Conservation (phyloP, 2,329 filamentous ascomycete genomes). For the Hymenoscyphus repandus region DNA sequence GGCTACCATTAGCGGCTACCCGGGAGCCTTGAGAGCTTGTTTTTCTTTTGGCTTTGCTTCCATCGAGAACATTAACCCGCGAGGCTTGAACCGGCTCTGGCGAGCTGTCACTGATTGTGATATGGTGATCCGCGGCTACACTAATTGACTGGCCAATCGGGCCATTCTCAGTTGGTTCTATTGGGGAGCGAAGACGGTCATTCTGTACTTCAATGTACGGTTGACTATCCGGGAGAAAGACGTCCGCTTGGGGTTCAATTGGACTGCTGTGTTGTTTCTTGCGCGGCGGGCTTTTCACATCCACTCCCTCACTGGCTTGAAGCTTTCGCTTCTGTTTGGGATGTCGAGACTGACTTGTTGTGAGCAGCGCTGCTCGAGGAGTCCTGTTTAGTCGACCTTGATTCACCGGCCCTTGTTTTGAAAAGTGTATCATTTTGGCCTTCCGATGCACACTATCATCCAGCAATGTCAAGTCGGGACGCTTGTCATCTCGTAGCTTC, state of each 20-base stretch:
- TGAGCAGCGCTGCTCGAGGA: not conserved
- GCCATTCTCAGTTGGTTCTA: not conserved
- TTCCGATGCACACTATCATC: slow-evolving; percentile 15
- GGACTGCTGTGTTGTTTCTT: slow-evolving; percentile 9
- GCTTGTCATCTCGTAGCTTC: not conserved
- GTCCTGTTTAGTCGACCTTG: slow-evolving; percentile 8
- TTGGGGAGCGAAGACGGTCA: no score
- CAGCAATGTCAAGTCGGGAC: not conserved
- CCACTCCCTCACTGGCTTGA: not conserved
- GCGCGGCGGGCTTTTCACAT: slow-evolving; percentile 1
- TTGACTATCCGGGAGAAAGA: not conserved
- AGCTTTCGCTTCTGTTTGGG: slow-evolving; percentile 9
- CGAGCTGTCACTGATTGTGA: not conserved
- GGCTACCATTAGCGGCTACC: slow-evolving; percentile 22
- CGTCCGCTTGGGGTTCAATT: not conserved
- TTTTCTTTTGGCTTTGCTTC: not conserved
- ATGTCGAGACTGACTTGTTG: not conserved
- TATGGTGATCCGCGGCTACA: no score
- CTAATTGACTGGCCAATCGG: not conserved
- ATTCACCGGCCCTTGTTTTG: slow-evolving; percentile 12
- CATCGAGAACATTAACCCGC: not conserved
- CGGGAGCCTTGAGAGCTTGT: slow-evolving; percentile 13
- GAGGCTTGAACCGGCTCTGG: not conserved
- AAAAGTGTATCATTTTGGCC: slow-evolving; percentile 11
- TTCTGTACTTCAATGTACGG: not conserved